Conservation (phyloP, 139 green algal species). For the Limnomonas spitsbergensis region DNA sequence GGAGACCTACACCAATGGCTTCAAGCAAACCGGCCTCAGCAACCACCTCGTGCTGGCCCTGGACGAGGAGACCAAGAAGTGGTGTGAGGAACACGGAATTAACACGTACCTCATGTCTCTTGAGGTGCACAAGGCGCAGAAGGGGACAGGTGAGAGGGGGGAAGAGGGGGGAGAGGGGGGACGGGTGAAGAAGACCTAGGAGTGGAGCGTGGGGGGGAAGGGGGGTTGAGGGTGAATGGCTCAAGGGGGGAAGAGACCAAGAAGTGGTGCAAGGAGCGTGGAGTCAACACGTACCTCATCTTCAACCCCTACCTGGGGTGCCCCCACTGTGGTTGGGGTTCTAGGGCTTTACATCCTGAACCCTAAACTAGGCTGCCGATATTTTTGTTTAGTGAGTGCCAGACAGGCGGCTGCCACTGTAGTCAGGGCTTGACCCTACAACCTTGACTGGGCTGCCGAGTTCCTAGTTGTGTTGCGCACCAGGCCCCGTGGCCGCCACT, state of each 20-base stretch:
- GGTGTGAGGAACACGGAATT: constrained; percentile 24
- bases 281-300: constrained; percentile 46
- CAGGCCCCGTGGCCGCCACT: no score
- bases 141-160: constrained; percentile 64
- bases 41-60: constrained; percentile 92
- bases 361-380: no score
- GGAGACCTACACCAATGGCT: constrained; percentile 55
- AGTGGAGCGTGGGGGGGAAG: not conserved
- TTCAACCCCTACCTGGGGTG: no score
- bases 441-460: no score
- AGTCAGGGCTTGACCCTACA: no score
- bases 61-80: constrained; percentile 64
- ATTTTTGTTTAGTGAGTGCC: no score
- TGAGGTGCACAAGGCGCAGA: constrained; percentile 44
- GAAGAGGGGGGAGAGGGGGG: no score
- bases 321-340: no score
- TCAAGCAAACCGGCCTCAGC: constrained; percentile 36
- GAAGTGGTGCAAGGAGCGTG: constrained; percentile 15
- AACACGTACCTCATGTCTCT: constrained; percentile 44
- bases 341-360: no score
- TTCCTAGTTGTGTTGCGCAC: no score
- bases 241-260: constrained; percentile 43
- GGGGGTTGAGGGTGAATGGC: not conserved
- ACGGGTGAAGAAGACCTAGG: not conserved
- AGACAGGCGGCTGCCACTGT: no score